Percentiles rank a stretch among this genome's conserved stretches.
Evolutionary conservation across 208 protist genomes (phyloP).

Genomic region (Herpetomonas tarakana): DNA sequence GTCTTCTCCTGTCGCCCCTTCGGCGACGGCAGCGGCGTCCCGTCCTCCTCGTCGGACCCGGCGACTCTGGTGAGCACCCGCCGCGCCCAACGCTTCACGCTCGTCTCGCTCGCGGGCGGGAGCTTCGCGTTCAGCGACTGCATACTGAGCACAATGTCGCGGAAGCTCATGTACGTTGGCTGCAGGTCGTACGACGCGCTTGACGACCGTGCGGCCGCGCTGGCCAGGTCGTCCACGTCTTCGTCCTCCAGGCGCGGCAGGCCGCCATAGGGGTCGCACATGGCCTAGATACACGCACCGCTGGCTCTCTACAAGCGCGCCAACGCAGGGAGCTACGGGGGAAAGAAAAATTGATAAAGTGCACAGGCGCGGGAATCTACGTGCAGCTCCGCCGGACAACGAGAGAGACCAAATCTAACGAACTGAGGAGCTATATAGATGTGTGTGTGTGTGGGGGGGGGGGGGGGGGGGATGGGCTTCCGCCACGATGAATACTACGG

Average conservation of each 20-base stretch:
- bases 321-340: too few relatives aligned
- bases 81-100: constrained; percentile 30
- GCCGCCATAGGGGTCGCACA: constrained; percentile 49
- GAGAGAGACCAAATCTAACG: too few relatives aligned
- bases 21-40: too few relatives aligned
- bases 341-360: too few relatives aligned
- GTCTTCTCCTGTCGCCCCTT: too few relatives aligned
- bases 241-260: constrained; percentile 33
- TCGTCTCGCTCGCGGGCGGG: constrained; percentile 25
- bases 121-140: constrained; percentile 22
- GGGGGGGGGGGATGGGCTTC: too few relatives aligned
- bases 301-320: not conserved
- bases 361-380: too few relatives aligned
- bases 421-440: too few relatives aligned
- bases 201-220: constrained; percentile 11
- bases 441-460: too few relatives aligned
- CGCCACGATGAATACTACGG: too few relatives aligned
- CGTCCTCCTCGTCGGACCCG: too few relatives aligned
- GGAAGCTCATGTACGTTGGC: constrained; percentile 19
- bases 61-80: too few relatives aligned
- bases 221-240: constrained; percentile 10
- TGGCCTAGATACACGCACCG: constrained; percentile 3
- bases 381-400: not conserved
- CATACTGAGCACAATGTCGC: constrained; percentile 28
- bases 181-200: constrained; percentile 9